These are phyloP conservation scores for Comarum palustre DNA, from an alignment of 306 rosid genomes.

Conservation along the genomic window DNA sequence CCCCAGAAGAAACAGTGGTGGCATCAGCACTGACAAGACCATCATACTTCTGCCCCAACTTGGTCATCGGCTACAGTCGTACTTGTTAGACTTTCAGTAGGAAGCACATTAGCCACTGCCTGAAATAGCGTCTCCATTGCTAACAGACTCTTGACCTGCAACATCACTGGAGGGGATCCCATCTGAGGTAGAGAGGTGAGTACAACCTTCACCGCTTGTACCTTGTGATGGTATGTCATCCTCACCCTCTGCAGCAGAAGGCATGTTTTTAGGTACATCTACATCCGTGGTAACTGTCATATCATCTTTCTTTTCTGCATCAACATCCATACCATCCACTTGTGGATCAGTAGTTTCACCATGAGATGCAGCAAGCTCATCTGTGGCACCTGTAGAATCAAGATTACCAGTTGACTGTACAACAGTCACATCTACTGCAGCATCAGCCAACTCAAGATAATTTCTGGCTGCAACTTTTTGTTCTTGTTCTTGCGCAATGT, in stretches of 20 bases:
- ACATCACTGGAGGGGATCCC: neutral
- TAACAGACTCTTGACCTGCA: slow-evolving; percentile 1
- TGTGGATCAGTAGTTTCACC: slow-evolving; percentile 36
- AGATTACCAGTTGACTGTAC: slow-evolving; percentile 29
- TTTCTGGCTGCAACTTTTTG: slow-evolving; percentile 45
- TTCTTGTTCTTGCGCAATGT: slow-evolving; percentile 42
- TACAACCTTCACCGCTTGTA: neutral
- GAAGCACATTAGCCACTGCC: slow-evolving; percentile 14
- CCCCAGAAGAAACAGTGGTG: slow-evolving; percentile 28
- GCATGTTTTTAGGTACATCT: slow-evolving; percentile 22
- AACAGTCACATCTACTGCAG: slow-evolving; percentile 29
- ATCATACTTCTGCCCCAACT: slow-evolving; percentile 26
- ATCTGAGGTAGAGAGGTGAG: slow-evolving; percentile 8
- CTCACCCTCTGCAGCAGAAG: slow-evolving; percentile 29
- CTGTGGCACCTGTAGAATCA: slow-evolving; percentile 24
- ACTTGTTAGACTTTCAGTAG: slow-evolving; percentile 18
- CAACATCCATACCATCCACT: slow-evolving; percentile 13
- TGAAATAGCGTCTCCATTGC: neutral
- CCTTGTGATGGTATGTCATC: neutral
- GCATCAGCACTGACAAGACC: slow-evolving; percentile 13
- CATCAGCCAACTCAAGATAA: slow-evolving; percentile 38
- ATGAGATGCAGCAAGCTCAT: slow-evolving; percentile 30
- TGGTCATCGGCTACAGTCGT: slow-evolving; percentile 25
- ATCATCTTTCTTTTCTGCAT: slow-evolving; percentile 12
- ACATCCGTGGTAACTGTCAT: slow-evolving; percentile 13